Conservation (phyloP, 2,329 filamentous ascomycete genomes). For the Verticillium longisporum region DNA sequence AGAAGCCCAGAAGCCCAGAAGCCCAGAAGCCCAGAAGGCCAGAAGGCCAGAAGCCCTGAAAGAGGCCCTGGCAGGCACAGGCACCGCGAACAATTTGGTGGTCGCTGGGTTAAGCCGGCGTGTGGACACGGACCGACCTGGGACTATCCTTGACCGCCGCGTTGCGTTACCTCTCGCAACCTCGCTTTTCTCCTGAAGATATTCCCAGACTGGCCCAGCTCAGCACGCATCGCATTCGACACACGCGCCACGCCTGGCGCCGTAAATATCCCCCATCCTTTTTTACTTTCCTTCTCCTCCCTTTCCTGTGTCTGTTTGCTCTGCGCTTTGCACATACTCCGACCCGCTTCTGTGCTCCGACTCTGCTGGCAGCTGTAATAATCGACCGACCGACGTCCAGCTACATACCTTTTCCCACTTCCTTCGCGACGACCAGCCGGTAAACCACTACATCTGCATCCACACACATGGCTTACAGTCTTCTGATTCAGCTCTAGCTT, state of each 20-base stretch:
- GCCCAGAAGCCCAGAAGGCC: too few species aligned
- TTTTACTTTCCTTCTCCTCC: background rate
- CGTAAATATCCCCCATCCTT: background rate
- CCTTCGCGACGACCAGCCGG: background rate
- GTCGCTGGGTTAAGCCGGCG: background rate
- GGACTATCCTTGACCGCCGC: background rate
- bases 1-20: too few species aligned
- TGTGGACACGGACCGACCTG: background rate
- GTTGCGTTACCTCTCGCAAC: background rate
- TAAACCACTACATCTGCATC: background rate
- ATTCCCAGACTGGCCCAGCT: background rate
- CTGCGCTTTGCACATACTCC: background rate
- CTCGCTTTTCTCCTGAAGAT: background rate
- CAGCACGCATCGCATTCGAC: background rate
- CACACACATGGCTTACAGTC: background rate
- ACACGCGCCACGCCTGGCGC: background rate
- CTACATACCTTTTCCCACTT: background rate
- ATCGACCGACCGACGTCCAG: background rate
- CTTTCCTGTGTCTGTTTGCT: background rate
- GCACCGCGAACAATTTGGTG: background rate
- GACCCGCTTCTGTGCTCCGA: background rate
- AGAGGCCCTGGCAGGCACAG: background rate
- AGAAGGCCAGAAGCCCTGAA: too few species aligned
- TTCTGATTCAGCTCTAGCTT: background rate
- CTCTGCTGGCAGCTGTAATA: background rate